Conservation (phyloP, 768 basidiomycete genomes). For the Tylopilus vinaceipallidus region DNA sequence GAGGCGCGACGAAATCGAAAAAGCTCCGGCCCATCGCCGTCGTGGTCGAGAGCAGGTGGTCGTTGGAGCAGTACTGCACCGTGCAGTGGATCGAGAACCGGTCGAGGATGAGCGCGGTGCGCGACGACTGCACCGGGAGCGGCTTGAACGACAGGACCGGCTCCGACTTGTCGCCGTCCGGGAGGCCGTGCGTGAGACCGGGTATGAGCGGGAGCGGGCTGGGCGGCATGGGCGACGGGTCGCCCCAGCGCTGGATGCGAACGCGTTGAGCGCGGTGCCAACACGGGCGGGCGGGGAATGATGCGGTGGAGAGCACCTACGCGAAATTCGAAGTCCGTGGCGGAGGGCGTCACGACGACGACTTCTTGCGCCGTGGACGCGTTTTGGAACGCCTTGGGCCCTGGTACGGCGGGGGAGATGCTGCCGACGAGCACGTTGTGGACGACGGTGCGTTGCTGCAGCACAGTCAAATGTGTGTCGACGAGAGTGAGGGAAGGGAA, state of each 20-base stretch:
- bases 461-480: conserved; percentile 5
- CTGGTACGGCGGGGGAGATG: conserved; percentile 74
- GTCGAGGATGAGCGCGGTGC: conserved; percentile 80
- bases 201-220: conserved; percentile 39
- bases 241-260: conserved; percentile 57
- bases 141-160: conserved; percentile 51
- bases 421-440: conserved; percentile 75
- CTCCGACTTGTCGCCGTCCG: conserved; percentile 5
- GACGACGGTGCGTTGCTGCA: conserved; percentile 61
- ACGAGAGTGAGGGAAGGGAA: conserved; percentile 18
- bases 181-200: conserved; percentile 9
- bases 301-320: conserved; percentile 35
- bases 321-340: conserved; percentile 51
- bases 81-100: conserved; percentile 67
- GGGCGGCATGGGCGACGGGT: conserved; percentile 62
- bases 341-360: conserved; percentile 63
- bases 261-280: conserved; percentile 7
- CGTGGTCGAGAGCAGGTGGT: conserved; percentile 60
- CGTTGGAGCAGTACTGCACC: conserved; percentile 72
- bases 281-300: conserved; percentile 3
- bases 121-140: conserved; percentile 66
- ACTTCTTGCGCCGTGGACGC: conserved; percentile 84
- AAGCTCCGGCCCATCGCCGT: conserved; percentile 62
- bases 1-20: conserved; percentile 68
- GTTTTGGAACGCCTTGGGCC: conserved; percentile 74